A percentile compares a stretch with the other conserved stretches of the same genome.
Evolutionary conservation across 108 stramenopile genomes (phyloP).

Genomic region (Discostella stelligeroides): DNA sequence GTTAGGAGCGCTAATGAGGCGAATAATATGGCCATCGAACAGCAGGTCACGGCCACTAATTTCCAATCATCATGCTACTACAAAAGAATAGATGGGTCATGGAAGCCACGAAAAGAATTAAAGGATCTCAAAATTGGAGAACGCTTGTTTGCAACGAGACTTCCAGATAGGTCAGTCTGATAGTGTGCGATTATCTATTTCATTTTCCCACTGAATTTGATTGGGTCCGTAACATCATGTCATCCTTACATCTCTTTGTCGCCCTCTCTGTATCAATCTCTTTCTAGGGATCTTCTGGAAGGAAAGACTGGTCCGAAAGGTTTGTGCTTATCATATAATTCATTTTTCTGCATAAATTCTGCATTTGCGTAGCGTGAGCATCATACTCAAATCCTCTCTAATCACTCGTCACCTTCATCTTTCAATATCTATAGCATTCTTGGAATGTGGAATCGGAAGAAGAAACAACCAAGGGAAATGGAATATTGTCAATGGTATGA

Average conservation of each 20-base stretch:
- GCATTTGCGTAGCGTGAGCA: background rate
- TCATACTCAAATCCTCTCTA: no score
- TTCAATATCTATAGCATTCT: constrained; percentile 35
- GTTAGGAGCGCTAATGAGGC: background rate
- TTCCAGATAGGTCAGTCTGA: constrained; percentile 23
- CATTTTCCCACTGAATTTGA: background rate
- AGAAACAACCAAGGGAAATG: constrained; percentile 45
- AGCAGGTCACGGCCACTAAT: background rate
- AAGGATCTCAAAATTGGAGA: constrained; percentile 63
- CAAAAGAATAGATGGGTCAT: constrained; percentile 42
- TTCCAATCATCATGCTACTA: constrained; percentile 36
- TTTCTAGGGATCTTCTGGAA: constrained; percentile 51
- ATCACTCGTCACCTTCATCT: background rate
- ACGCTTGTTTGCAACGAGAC: constrained; percentile 55
- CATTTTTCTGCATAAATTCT: background rate
- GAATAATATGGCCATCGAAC: background rate
- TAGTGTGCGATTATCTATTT: background rate
- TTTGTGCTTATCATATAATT: no score
- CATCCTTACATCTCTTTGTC: background rate
- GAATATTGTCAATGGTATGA: constrained; percentile 73
- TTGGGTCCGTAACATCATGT: background rate
- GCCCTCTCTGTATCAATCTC: no score
- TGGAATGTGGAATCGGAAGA: constrained; percentile 68
- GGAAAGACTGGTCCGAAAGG: constrained; percentile 78
- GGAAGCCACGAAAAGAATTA: constrained; percentile 63